A percentile compares a stretch with the other conserved stretches of the same genome.
These are phyloP conservation scores for Alternaria dauci DNA, from an alignment of 2,329 filamentous ascomycete genomes.

Conservation along the genomic window DNA sequence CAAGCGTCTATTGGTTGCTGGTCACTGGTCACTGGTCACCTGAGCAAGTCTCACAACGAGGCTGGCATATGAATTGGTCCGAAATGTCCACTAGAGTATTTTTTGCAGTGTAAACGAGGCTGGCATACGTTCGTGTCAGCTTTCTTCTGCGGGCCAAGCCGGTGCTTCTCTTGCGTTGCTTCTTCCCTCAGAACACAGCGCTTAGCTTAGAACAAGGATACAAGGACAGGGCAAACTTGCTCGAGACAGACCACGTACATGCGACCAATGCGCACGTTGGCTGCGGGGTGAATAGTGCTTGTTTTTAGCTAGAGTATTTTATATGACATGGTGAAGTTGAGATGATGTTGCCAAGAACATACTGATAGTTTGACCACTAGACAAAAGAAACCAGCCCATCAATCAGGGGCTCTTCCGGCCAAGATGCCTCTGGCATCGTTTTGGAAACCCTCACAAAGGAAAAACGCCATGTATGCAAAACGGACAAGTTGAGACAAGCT, in stretches of 20 bases:
- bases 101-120: neutral
- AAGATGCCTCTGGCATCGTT: neutral
- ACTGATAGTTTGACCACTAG: constrained; percentile 1
- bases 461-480: constrained; percentile 21
- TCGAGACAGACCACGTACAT: neutral
- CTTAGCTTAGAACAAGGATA: neutral
- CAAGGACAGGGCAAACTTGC: neutral
- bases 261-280: neutral
- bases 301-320: constrained; percentile 3
- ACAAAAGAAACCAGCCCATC: constrained; percentile 7
- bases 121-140: neutral
- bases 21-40: neutral
- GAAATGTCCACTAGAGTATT: too few relatives aligned
- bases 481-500: constrained; percentile 8
- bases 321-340: constrained; percentile 6
- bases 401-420: neutral
- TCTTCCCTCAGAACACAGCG: neutral
- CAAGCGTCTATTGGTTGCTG: neutral
- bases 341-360: constrained; percentile 7
- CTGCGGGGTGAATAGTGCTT: neutral
- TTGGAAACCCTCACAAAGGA: constrained; percentile 7
- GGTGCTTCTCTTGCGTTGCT: neutral
- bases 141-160: neutral
- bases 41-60: neutral
- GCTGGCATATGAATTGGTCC: neutral